Evolutionary conservation across 345 rosid species (phyloP).

Genomic region (Gossypium stocksii): DNA sequence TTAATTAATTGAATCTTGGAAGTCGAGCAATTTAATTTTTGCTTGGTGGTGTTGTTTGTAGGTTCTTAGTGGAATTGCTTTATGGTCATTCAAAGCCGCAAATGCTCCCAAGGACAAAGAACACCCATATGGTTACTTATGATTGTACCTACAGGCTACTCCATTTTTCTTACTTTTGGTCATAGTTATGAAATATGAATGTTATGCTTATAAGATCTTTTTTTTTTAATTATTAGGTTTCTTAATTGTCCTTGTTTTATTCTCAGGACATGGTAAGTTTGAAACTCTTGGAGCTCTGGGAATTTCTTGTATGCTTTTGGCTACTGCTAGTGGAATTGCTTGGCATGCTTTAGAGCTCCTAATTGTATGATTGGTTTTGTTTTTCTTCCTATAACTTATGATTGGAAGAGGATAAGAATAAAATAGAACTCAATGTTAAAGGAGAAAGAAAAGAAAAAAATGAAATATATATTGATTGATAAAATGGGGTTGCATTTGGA

Average conservation of each 20-base stretch:
- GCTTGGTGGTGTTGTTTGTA: constrained; percentile 20
- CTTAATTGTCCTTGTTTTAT: constrained; percentile 13
- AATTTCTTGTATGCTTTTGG: constrained; percentile 89
- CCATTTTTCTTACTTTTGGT: constrained; percentile 16
- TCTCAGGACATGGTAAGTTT: constrained; percentile 80
- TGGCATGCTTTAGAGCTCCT: constrained; percentile 81
- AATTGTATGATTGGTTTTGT: constrained; percentile 36
- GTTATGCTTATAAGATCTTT: background rate
- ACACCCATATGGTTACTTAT: constrained; percentile 87
- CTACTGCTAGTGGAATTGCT: constrained; percentile 81
- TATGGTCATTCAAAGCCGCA: constrained; percentile 80
- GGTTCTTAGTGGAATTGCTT: constrained; percentile 89
- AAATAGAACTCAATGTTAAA: background rate
- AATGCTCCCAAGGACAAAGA: constrained; percentile 82
- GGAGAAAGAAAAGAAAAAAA: too few relatives aligned
- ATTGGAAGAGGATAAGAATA: background rate
- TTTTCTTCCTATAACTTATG: constrained; percentile 4
- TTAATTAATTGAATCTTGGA: background rate
- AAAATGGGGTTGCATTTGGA: constrained; percentile 6
- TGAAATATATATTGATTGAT: background rate
- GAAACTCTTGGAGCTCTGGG: constrained; percentile 93
- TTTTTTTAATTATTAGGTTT: background rate
- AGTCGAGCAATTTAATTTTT: background rate
- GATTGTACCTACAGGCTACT: constrained; percentile 44
- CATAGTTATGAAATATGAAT: background rate